Conservation (phyloP, 768 basidiomycete genomes). For the Tricholoma sp. region DNA sequence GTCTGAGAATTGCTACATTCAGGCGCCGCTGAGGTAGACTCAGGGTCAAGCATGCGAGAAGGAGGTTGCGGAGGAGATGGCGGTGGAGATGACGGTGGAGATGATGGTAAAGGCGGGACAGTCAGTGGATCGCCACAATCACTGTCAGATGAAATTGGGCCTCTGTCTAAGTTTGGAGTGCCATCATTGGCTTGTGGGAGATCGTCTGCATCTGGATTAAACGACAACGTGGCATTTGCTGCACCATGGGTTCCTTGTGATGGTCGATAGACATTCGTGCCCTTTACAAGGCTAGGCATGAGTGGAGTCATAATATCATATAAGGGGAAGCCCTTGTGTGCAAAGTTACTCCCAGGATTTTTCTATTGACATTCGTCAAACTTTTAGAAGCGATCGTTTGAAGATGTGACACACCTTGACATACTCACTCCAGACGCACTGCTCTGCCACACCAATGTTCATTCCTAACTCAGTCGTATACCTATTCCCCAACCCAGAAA, state of each 20-base stretch:
- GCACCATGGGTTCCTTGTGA: neutral
- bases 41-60: too few species aligned
- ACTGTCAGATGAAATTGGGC: too few species aligned
- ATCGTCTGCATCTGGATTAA: neutral
- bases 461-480: neutral
- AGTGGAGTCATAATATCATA: neutral
- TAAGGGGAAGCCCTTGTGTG: neutral
- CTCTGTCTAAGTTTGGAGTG: too few species aligned
- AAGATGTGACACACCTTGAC: neutral
- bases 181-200: neutral
- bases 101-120: too few species aligned
- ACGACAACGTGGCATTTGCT: neutral
- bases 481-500: neutral
- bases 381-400: neutral
- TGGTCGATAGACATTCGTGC: neutral
- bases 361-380: neutral
- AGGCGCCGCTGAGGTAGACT: neutral
- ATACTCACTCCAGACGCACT: neutral
- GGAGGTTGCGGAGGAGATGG: too few species aligned
- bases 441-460: neutral
- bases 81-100: too few species aligned
- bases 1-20: neutral
- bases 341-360: neutral
- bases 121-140: too few species aligned
- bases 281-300: neutral